phyloP scores from a whole-genome alignment of 148 eudicot species.

The Chenopodium album region DNA sequence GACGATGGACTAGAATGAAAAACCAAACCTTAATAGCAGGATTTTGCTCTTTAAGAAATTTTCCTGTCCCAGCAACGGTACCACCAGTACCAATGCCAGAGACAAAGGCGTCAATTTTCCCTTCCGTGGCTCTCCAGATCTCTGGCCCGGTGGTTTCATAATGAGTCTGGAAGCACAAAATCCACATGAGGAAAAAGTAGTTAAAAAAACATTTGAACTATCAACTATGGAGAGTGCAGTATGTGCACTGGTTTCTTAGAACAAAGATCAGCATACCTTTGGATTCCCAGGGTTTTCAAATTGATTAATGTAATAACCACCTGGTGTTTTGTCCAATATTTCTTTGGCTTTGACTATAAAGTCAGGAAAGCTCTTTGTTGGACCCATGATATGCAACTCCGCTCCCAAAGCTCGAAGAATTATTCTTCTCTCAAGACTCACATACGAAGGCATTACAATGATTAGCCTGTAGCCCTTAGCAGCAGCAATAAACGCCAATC shows the following conservation, averaged over 20 bases:
- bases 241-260: not conserved
- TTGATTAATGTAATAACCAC: constrained; percentile 53
- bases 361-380: constrained; percentile 50
- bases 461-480: constrained; percentile 77
- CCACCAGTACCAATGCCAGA: constrained; percentile 84
- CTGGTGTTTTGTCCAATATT: constrained; percentile 61
- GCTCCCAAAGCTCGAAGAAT: constrained; percentile 74
- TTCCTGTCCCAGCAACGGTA: constrained; percentile 74
- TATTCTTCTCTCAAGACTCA: constrained; percentile 70
- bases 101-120: constrained; percentile 71
- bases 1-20: not conserved
- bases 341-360: constrained; percentile 45
- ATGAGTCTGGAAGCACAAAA: constrained; percentile 49
- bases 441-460: constrained; percentile 56
- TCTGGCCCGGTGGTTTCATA: constrained; percentile 92
- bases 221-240: not conserved
- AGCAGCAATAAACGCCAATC: constrained; percentile 82
- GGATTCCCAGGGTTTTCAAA: constrained; percentile 83
- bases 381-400: constrained; percentile 56
- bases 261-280: constrained; percentile 40
- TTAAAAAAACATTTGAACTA: not conserved
- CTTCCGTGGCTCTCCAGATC: constrained; percentile 70
- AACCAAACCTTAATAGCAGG: constrained; percentile 61
- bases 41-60: constrained; percentile 74
- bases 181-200: not conserved